Base-by-base conservation (phyloP, 2,329 filamentous ascomycete species). In the Elsinoe fawcettii region DNA sequence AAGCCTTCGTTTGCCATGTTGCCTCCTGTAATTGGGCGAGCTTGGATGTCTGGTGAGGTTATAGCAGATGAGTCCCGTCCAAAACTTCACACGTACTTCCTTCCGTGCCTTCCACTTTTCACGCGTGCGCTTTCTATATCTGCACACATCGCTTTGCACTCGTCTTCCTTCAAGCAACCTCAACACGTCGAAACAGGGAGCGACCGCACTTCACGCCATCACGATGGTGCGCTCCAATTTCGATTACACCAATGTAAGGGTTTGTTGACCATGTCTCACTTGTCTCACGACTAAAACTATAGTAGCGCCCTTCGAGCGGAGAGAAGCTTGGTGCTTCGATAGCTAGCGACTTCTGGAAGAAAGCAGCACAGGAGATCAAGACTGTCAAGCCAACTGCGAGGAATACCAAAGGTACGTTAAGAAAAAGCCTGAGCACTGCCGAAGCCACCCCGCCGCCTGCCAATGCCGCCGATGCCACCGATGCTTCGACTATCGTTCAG, bases 311-410 rank as follows among this genome's bases (percentile, higher is more conserved):
- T 46, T 75, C 72, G 36, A 68, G 71, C 14, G 77, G 77, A 27
- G 58, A 72, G 56, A 77, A 74, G 60, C 67, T 76, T 8, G 77
- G 74, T 9, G 68, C 70, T 22, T 71, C 71, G 32, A 72, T 79
- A 22, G 73, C 71, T 11, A 73, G 71, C 56, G 74, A 76, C 55
- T 64, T 79, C 54, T 72, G 66, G 56, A 70, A 69, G 55, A 65
- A 69, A 44, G 62, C 60, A 5, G 55, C 53, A 20, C 64, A 67
- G 60, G 60, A 62, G 20, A 58, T 65, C 14, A 68, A 69, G 66
- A 55, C 51, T 37, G 47, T 43, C 41, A 61, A 58, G 37, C 22
- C 60, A 59, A 39, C n/a, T 55, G 60, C 54, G 64, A 65, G 59
- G 41, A 41, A 46, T 8, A 32, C 51, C 27, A 60, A 57, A 34